These are phyloP conservation scores for Cercospora brassicicola DNA, from an alignment of 2,329 filamentous ascomycete species.

Conservation along the genomic window DNA sequence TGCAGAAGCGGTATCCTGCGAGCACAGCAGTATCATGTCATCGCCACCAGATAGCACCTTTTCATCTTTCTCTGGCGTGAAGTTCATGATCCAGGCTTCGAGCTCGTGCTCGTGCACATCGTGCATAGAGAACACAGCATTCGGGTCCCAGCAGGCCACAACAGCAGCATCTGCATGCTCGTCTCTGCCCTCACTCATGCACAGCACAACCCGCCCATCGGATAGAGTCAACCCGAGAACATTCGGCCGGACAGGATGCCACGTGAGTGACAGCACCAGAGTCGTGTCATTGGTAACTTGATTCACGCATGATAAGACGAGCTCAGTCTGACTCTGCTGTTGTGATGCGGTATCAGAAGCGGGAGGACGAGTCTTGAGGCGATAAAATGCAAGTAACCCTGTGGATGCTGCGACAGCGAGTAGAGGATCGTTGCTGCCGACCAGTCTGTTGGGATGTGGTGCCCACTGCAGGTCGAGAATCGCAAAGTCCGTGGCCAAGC, in stretches of 20 bases:
- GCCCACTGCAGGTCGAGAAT: constrained; percentile 84
- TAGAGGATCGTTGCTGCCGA: constrained; percentile 40
- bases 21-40: constrained; percentile 61
- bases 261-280: constrained; percentile 71
- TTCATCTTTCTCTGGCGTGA: constrained; percentile 40
- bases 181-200: constrained; percentile 12
- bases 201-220: constrained; percentile 58
- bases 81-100: constrained; percentile 73
- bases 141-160: constrained; percentile 42
- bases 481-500: constrained; percentile 27
- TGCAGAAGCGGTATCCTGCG: background rate
- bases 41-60: constrained; percentile 69
- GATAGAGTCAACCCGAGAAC: constrained; percentile 71
- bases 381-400: constrained; percentile 66
- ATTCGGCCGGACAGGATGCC: constrained; percentile 61
- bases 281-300: constrained; percentile 57
- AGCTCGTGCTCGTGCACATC: constrained; percentile 50
- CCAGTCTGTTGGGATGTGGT: constrained; percentile 43
- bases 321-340: constrained; percentile 38
- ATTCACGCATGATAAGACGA: constrained; percentile 30
- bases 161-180: background rate
- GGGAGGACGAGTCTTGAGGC: constrained; percentile 39
- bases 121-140: constrained; percentile 24
- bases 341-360: background rate
- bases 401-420: constrained; percentile 78